Percentiles rank a stretch among this genome's conserved stretches.
Conservation (phyloP, 2,329 filamentous ascomycete genomes). For the Trichophyton verrucosum region DNA sequence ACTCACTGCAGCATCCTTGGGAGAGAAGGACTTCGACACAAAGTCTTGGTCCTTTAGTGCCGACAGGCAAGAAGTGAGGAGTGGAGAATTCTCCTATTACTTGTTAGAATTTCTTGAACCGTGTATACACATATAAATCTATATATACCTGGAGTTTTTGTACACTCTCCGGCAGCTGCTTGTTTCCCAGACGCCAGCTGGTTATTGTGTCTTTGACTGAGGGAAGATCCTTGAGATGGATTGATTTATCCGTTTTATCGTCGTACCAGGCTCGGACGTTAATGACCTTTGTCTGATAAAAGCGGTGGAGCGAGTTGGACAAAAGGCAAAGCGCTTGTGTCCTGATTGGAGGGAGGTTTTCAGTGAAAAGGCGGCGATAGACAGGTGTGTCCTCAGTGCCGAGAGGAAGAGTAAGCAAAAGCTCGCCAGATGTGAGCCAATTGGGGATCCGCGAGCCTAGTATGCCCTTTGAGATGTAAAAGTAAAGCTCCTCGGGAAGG, state of each 20-base stretch:
- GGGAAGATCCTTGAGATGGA: conserved; percentile 49
- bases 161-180: conserved; percentile 36
- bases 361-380: conserved; percentile 67
- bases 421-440: conserved; percentile 68
- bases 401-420: conserved; percentile 68
- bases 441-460: conserved; percentile 68
- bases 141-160: conserved; percentile 19
- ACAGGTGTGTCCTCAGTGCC: conserved; percentile 69
- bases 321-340: conserved; percentile 67
- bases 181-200: conserved; percentile 60
- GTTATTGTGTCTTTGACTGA: conserved; percentile 43
- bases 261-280: conserved; percentile 72
- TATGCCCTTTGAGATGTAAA: conserved; percentile 74
- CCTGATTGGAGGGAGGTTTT: conserved; percentile 60
- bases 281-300: conserved; percentile 68
- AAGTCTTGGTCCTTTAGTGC: conserved; percentile 60
- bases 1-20: conserved; percentile 36
- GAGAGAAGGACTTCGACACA: conserved; percentile 53
- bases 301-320: conserved; percentile 67
- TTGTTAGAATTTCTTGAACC: not conserved
- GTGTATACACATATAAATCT: not conserved
- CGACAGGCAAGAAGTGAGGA: conserved; percentile 39
- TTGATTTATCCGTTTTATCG: conserved; percentile 49
- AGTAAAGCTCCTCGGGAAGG: conserved; percentile 77
- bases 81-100: conserved; percentile 9